Base-by-base conservation (phyloP, 2,329 filamentous ascomycete species). In the Dactylellina drechsleri region DNA sequence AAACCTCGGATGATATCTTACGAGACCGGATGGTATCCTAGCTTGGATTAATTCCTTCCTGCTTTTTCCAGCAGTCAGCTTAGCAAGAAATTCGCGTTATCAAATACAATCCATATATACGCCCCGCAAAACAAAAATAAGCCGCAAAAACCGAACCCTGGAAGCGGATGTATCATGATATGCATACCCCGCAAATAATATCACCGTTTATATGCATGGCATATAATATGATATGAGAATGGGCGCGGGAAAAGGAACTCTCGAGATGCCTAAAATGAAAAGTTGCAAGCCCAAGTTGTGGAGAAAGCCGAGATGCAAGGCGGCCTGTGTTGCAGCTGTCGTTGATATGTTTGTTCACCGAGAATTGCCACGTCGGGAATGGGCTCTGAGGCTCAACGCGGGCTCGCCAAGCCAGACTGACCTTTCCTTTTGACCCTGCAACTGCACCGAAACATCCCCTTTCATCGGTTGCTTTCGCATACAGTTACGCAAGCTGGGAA, bases 121-220 rank as follows among this genome's bases (percentile, higher is more conserved):
- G 31, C 31, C 31, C 31, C 31, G 31, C 31, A 36, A 36, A 36
- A 7, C 1, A 36, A 36, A 36, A 36, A 36, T 36, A 36, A 36
- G 31, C 31, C 31, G 31, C 31, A 36, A 45, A 68, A 4, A 54
- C 59, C 58, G 31, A 18, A 59, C 59, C 64, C 71, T 49, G 71
- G 71, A 49, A 67, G 47, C 71, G 71, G 71, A 68, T 62, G 71
- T 75, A 75, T 75, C 71, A 75, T 75, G 71, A 75, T 75, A 75
- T 75, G 71, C 71, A 75, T 75, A 75, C 71, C 71, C 71, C 71
- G 71, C 71, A 75, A 65, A 43, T 23, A 50, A 49, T 61, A 12
- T 15, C 58, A 57, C 52, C 40, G 58, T 52, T 65, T 58, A 43
- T 61, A 61, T 50, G 65, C 53, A 60, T 41, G 43, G 67, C 59